Base-by-base conservation (phyloP, 179 eudicot genomes). In the Silene noctiflora region DNA sequence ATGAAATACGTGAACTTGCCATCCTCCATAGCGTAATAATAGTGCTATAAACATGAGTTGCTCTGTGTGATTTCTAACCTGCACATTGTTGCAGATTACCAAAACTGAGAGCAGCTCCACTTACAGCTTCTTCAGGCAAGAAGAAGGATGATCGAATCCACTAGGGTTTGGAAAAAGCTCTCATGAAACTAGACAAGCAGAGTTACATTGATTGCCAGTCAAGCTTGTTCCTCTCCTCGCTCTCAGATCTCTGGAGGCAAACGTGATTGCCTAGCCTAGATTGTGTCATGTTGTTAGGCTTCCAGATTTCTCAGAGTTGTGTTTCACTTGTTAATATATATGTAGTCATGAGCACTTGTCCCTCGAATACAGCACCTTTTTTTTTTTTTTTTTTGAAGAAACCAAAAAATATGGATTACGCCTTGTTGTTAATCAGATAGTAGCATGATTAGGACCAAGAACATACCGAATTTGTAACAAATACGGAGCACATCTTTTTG, bases 31-130 rank as follows among this genome's bases (percentile, higher is more conserved):
- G 3, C 46, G 8, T 42, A 42, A 8, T 42, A 42, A n/a, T n/a
- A n/a, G 10, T 9, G 33, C 67, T 33, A 29, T 4, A 55, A 72
- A 17, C 33, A 11, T 74, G 33, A 25, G 24, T 44, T 69, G 24
- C 55, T 70, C 24, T 71, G 44, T n/a, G 14, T 71, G 44, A 51
- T 69, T 69, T 69, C 11, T 22, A 67, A 59, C 51, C 6, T 51
- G 55, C 6, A 22, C 56, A 3, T 46, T 71, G 3, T 72, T 72
- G 63, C 93, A 95, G 99, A 89, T 85, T 44, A 85, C 90, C 19
- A 93, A 95, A 83, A 87, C 89, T 16, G 97, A 91, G 85, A 80
- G 82, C 78, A 85, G 89, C 84, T 89, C 99, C 17, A 84, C 88
- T 70, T 93, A 93, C 69, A 76, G 87, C 75, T 89, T 91, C 84